These are phyloP conservation scores for Trametes villosa DNA, from an alignment of 768 basidiomycete species.

Conservation along the genomic window DNA sequence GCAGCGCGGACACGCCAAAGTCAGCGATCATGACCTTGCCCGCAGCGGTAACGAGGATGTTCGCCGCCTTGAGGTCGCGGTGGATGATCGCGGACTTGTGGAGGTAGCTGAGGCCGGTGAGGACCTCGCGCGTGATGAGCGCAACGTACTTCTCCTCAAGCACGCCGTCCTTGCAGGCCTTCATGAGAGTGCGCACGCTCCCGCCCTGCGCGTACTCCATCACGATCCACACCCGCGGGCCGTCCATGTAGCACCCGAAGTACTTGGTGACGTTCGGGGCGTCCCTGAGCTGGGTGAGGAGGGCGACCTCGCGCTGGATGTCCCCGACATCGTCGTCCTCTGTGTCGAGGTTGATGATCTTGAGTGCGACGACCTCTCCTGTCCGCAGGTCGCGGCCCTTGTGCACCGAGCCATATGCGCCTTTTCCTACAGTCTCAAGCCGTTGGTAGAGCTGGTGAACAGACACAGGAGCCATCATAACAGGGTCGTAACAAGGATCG, in stretches of 20 bases:
- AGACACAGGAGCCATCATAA: constrained; percentile 52
- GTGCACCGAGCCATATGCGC: constrained; percentile 95
- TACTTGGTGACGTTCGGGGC: constrained; percentile 93
- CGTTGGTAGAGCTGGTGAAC: constrained; percentile 84
- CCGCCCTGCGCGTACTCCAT: constrained; percentile 99
- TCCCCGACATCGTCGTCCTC: constrained; percentile 95
- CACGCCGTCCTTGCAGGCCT: constrained; percentile 72
- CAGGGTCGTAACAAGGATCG: not conserved
- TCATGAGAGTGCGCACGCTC: constrained; percentile 91
- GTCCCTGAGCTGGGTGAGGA: constrained; percentile 87
- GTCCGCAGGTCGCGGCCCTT: constrained; percentile 85
- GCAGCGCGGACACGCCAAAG: constrained; percentile 95
- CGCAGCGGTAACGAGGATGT: constrained; percentile 85
- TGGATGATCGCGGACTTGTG: constrained; percentile 96
- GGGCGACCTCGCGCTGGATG: constrained; percentile 94
- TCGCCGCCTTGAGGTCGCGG: constrained; percentile 97
- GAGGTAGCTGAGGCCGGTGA: constrained; percentile 84
- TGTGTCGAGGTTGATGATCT: constrained; percentile 98
- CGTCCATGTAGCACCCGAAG: constrained; percentile 95
- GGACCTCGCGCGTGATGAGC: constrained; percentile 87
- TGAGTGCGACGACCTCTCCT: constrained; percentile 91
- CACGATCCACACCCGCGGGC: constrained; percentile 96
- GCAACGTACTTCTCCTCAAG: constrained; percentile 91
- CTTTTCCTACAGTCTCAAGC: constrained; percentile 93
- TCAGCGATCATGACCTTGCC: constrained; percentile 97